Base-by-base conservation (phyloP, 1,284 basidiomycete species). In the Malassezia yamatoensis region DNA sequence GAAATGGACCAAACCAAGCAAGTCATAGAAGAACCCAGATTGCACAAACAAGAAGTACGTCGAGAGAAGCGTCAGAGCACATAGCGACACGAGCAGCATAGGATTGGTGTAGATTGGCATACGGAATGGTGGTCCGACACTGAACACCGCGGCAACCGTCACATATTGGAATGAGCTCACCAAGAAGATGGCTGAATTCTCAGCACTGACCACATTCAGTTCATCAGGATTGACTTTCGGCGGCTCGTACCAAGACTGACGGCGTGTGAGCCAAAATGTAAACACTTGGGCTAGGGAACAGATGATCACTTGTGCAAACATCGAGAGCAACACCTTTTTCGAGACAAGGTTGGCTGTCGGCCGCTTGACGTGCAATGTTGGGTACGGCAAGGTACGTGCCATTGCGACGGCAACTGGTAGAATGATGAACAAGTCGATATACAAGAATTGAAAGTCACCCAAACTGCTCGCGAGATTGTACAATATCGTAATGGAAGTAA, bases 111-210 rank as follows among this genome's bases (percentile, higher is more conserved):
- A 93, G 80, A 98, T 88, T 13, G 90, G 83, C 76, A 87, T 86
- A 51, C 94, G 83, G 76, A 93, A 98, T 1, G 94, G 94, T 11
- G 91, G 90, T 0, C 94, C 94, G 63, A 96, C 96, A 74, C 87
- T 91, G 78, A 98, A 99, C 0, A 96, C 88, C 0, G 85, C 90
- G 11, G 91, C 93, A 8, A 96, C 88, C 39, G 96, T 80, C 64
- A 98, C 88, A 76, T 99, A 99, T 78, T 98, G 94, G 83, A 96
- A 98, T 61, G 88, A 93, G 3, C 91, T 96, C 48, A 96, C 81
- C 64, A 96, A 78, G 78, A 98, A 99, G 53, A 99, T 77, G 8
- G 83, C 83, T 8, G 93, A 86, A 76, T 99, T 98, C 76, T 98
- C 94, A 64, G 83, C 91, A 74, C 94, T 98, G 51, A 79, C 82